A percentile compares a stretch with the other conserved stretches of the same genome.
These are phyloP conservation scores for Aspergillus panamensis DNA, from an alignment of 495 filamentous ascomycete species.

Conservation along the genomic window DNA sequence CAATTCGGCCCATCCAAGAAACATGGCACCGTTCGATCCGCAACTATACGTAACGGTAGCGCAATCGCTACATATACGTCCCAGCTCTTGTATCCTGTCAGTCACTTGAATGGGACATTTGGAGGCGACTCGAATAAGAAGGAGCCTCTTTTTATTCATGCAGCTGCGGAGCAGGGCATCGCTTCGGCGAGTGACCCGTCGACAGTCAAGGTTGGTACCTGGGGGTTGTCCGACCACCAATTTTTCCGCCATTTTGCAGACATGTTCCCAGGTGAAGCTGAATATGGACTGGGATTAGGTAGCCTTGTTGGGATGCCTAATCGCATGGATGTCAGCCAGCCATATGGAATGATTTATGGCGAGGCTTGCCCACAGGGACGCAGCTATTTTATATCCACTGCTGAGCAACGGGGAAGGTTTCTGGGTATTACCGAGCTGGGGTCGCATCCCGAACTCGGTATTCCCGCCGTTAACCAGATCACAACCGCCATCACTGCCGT, in stretches of 20 bases:
- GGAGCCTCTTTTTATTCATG: conserved; percentile 74
- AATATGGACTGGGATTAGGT: conserved; percentile 74
- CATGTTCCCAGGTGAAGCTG: conserved; percentile 65
- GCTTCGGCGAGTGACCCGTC: conserved; percentile 73
- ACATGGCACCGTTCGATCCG: conserved; percentile 45
- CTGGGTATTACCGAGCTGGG: conserved; percentile 52
- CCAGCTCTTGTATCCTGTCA: conserved; percentile 69
- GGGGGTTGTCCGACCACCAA: conserved; percentile 74
- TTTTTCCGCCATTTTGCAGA: conserved; percentile 73
- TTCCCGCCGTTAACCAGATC: conserved; percentile 63
- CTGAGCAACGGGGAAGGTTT: conserved; percentile 78
- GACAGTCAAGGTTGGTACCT: conserved; percentile 73
- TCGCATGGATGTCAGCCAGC: conserved; percentile 82
- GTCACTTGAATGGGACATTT: conserved; percentile 72
- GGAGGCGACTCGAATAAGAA: conserved; percentile 58
- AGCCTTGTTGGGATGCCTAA: conserved; percentile 74
- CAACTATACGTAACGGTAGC: conserved; percentile 50
- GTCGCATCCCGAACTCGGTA: conserved; percentile 55
- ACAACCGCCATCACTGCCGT: conserved; percentile 66
- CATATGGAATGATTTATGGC: conserved; percentile 77
- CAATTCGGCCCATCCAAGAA: conserved; percentile 52
- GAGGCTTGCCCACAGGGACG: conserved; percentile 80
- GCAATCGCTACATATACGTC: conserved; percentile 76
- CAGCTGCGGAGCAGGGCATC: conserved; percentile 68
- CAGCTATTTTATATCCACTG: conserved; percentile 66